Evolutionary conservation across 225 moss, liverwort and hornwort genomes (phyloP).

Genomic region (Pleurozium schreberi): DNA sequence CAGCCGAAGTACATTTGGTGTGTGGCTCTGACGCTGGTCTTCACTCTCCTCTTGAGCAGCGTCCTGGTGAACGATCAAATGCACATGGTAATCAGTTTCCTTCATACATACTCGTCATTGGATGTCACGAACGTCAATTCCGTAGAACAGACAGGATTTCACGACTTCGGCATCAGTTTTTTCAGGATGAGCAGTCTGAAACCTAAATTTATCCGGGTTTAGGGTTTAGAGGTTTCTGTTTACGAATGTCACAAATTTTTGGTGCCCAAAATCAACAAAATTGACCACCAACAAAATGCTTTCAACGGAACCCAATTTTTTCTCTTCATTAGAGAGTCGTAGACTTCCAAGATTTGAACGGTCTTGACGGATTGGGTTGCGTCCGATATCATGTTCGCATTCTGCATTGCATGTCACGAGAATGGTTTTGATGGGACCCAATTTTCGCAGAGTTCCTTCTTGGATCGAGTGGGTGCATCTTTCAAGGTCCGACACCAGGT

Average conservation of each 20-base stretch:
- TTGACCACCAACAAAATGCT: not conserved
- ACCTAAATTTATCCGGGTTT: not conserved
- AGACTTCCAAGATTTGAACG: no score
- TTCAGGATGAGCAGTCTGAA: not conserved
- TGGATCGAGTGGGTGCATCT: slow-evolving; percentile 10
- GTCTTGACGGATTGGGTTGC: no score
- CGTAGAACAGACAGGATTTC: not conserved
- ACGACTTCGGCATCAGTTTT: not conserved
- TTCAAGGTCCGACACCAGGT: slow-evolving; percentile 7
- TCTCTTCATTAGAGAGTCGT: no score
- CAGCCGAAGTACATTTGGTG: slow-evolving; percentile 5
- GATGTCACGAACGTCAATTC: not conserved
- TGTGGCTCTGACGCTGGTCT: not conserved
- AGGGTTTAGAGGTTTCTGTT: not conserved
- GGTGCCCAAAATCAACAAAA: no score
- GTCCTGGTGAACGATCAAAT: slow-evolving; percentile 6
- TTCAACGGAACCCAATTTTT: not conserved
- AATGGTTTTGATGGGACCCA: not conserved
- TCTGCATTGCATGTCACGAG: not conserved
- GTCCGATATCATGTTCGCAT: no score
- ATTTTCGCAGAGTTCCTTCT: slow-evolving; percentile 16
- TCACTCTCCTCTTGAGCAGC: slow-evolving; percentile 21
- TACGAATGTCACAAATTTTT: not conserved
- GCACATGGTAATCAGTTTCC: not conserved
- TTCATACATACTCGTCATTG: not conserved